Evolutionary conservation across 257 asterid genomes (phyloP), one percentile per base, ranked within the genome.

Genomic region (Marsdenia floribunda): DNA sequence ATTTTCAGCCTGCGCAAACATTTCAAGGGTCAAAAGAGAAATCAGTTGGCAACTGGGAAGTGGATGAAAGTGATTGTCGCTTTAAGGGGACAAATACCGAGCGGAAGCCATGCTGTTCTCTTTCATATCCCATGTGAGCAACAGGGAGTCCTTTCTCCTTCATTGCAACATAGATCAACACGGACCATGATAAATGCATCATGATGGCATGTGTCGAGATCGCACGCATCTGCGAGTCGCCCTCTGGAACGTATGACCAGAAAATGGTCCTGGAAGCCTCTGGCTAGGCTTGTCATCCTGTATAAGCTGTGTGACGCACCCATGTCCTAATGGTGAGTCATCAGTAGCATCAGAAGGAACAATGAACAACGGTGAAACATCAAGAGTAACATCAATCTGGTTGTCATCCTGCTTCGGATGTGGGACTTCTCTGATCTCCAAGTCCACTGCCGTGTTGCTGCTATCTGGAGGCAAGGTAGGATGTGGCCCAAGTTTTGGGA

Each of bases 41-140:
- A 74, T 68, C 73, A 79, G 59, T 37, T 22, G 42, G 14, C 5
- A 49, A 19, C 24, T 52, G 4, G 24, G 6, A 12, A 22, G n/a
- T 3, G 9, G 24, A 49, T 38, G 12, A 58, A 15, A 44, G 49
- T 44, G 49, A 44, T 69, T 0, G 50, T 12, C 21, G 19, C 44
- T 67, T 14, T 68, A 3, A 33, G 14, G 64, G 42, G 37, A 53
- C 61, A 50, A 21, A 33, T 79, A 91, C 98, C 97, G 82, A 87
- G 78, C 97, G 91, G 70, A 94, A 92, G 73, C 97, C 97, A 82
- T 94, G 99, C 55, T 90, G 97, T 76, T 94, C 99, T 53, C 96
- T 97, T 87, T 92, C 96, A 44, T 92, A 92, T 76, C 89, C 97
- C 68, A 92, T 85, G 8, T 90, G 92, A 57, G 92, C 96, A 71